Base-by-base conservation (phyloP, 2,329 filamentous ascomycete species). In the Trichoderma breve region DNA sequence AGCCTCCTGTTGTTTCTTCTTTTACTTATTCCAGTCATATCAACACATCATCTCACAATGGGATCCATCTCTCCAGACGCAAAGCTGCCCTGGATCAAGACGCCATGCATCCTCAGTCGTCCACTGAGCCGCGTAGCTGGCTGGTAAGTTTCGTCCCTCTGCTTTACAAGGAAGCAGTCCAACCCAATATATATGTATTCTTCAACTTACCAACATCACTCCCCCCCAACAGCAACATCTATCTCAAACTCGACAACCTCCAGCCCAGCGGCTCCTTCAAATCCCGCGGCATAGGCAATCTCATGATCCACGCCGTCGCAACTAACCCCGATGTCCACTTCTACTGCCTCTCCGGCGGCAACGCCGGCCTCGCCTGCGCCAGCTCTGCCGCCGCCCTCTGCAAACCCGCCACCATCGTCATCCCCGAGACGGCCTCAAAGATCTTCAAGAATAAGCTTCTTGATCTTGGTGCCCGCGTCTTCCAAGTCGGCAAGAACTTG, bases 181-280 rank as follows among this genome's bases (percentile, higher is more conserved):
- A 28, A 55, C 6, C 47, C 14, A n/a, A n/a, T 39, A 18, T 9
- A 34, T 15, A 14, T 36, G 5, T 36, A 0, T 28, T 21, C 11
- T 55, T 55, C 24, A 28, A 28, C 53, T 57, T 3, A 60, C 28
- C n/a, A 60, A 60, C 55, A 58, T n/a, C 28, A 26, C 5, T 11
- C 18, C 7, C 11, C 11, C 34, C 24, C 15, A 12, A 47, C 73
- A 87, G 92, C 84, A 91, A 92, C 83, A 89, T 97, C 80, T 93
- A 92, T 81, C 89, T 97, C 77, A 97, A 97, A 81, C 88, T 96
- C 74, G 93, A 97, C 77, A 93, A 92, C 79, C 88, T 94, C 70
- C 94, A 97, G 78, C 94, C 93, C 5, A 92, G 91, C 26, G 92
- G 92, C 74, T 95, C 92, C 51, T 97, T 97, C 89, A 96, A 97